These are phyloP conservation scores for Amphibolis antarctica DNA, from an alignment of 106 monocot genomes.

Conservation along the genomic window DNA sequence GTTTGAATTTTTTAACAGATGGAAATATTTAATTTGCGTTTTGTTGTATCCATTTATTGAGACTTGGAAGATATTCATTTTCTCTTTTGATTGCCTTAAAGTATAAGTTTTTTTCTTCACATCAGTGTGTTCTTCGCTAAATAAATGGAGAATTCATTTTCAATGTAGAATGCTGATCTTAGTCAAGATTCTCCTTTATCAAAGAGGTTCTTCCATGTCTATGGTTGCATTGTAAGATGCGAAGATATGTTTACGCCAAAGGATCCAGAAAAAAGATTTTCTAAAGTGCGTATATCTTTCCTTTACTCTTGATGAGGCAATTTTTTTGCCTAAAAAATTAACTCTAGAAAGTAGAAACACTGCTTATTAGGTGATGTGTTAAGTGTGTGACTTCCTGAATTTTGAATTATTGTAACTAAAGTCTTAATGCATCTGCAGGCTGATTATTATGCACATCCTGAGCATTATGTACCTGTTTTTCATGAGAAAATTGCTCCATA, in stretches of 20 bases:
- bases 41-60: too few species aligned
- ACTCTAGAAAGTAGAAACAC: too few species aligned
- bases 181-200: conserved; percentile 29
- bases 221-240: conserved; percentile 78
- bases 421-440: conserved; percentile 31
- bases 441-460: conserved; percentile 97
- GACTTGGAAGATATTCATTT: neutral
- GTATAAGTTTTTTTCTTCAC: neutral
- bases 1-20: too few species aligned
- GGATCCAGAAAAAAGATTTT: conserved; percentile 43
- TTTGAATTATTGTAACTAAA: neutral
- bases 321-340: too few species aligned
- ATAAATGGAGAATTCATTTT: neutral
- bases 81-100: neutral
- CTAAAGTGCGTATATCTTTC: conserved; percentile 38
- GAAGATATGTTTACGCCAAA: conserved; percentile 84
- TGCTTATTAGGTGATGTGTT: too few species aligned
- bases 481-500: conserved; percentile 93
- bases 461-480: conserved; percentile 69
- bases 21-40: too few species aligned
- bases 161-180: conserved; percentile 31
- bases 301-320: too few species aligned
- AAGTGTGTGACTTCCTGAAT: too few species aligned
- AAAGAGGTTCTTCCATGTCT: conserved; percentile 74
- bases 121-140: neutral